Percentiles rank a stretch among this genome's conserved stretches.
These are phyloP conservation scores for Corchorus capsularis DNA, from an alignment of 345 rosid species.

Conservation along the genomic window DNA sequence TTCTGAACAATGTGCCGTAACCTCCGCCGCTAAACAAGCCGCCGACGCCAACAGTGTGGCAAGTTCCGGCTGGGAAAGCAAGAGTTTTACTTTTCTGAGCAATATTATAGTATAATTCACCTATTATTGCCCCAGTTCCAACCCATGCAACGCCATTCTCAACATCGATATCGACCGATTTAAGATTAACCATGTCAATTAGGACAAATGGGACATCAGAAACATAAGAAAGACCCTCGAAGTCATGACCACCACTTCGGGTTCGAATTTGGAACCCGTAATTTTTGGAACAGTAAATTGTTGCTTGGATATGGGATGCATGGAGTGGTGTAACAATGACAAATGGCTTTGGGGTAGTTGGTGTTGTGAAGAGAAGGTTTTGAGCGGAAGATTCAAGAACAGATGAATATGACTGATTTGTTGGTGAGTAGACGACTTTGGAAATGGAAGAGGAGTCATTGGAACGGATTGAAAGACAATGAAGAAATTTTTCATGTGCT, in stretches of 20 bases:
- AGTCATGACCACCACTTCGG: too few relatives aligned
- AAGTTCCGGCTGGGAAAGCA: too few relatives aligned
- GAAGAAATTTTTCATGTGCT: not conserved
- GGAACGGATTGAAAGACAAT: not conserved
- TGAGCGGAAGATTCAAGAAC: not conserved
- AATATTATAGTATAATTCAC: not conserved
- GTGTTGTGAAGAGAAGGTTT: not conserved
- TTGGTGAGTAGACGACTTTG: not conserved
- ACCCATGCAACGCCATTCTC: too few relatives aligned
- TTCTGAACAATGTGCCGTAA: too few relatives aligned
- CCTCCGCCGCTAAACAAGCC: too few relatives aligned
- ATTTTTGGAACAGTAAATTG: not conserved
- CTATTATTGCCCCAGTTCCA: not conserved
- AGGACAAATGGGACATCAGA: too few relatives aligned
- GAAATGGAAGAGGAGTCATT: not conserved
- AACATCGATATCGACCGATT: too few relatives aligned
- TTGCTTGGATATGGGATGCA: not conserved
- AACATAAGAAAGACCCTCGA: too few relatives aligned
- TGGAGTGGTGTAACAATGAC: not conserved
- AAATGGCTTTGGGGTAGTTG: not conserved
- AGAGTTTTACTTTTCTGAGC: too few relatives aligned
- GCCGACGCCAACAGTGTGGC: too few relatives aligned
- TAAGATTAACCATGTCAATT: too few relatives aligned
- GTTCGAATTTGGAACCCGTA: too few relatives aligned
- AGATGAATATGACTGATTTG: not conserved